These are phyloP conservation scores for Mycotypha africana DNA, from an alignment of 371 early-diverging fungal genomes.

Conservation along the genomic window DNA sequence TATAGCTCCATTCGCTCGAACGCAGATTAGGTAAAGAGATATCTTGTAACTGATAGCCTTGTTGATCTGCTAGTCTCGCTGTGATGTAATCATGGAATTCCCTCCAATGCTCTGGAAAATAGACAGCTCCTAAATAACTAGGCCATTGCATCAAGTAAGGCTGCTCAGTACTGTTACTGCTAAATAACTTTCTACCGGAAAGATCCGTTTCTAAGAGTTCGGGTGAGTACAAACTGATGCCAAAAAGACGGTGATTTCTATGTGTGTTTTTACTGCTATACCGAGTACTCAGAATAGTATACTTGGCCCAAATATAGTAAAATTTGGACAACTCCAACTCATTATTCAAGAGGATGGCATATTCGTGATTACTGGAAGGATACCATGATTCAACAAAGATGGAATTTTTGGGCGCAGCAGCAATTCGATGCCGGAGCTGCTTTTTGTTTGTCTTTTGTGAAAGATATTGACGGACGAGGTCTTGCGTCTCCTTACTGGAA, in stretches of 20 bases:
- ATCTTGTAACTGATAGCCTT: slow-evolving; percentile 26
- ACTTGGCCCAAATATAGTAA: slow-evolving; percentile 58
- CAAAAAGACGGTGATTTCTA: slow-evolving; percentile 30
- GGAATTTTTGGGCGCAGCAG: slow-evolving; percentile 45
- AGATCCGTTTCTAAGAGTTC: slow-evolving; percentile 34
- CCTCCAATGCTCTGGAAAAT: slow-evolving; percentile 64
- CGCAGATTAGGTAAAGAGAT: slow-evolving; percentile 10
- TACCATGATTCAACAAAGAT: slow-evolving; percentile 63
- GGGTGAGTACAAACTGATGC: slow-evolving; percentile 60
- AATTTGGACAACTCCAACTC: slow-evolving; percentile 52
- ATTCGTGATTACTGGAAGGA: slow-evolving; percentile 50
- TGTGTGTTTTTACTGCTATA: slow-evolving; percentile 23
- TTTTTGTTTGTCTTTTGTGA: no score
- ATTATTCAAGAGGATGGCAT: slow-evolving; percentile 53
- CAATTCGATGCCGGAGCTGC: slow-evolving; percentile 50
- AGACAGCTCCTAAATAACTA: slow-evolving; percentile 51
- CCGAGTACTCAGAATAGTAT: slow-evolving; percentile 48
- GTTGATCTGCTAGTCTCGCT: slow-evolving; percentile 43
- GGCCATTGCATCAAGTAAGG: slow-evolving; percentile 49
- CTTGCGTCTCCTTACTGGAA: no score
- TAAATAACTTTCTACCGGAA: slow-evolving; percentile 21
- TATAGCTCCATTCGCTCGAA: slow-evolving; percentile 57
- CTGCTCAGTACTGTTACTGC: not conserved
- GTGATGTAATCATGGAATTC: slow-evolving; percentile 64
- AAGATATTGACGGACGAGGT: no score